These are phyloP conservation scores for Taphrina wiesneri DNA, from an alignment of 1,139 yeast genomes.

Conservation along the genomic window DNA sequence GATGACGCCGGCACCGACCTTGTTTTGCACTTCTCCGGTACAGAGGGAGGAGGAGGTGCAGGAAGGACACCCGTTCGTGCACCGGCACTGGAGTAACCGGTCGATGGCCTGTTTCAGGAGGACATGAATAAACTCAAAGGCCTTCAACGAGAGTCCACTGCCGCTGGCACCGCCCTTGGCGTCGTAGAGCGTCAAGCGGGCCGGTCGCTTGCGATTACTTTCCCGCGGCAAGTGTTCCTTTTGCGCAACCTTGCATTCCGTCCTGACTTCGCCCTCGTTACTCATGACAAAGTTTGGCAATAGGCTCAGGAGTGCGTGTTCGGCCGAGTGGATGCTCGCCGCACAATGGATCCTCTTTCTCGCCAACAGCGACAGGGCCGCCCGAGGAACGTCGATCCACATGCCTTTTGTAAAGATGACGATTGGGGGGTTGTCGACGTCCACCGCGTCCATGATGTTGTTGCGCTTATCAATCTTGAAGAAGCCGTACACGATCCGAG, in stretches of 20 bases:
- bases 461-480: conserved; percentile 77
- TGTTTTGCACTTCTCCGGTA: conserved; percentile 80
- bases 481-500: conserved; percentile 83
- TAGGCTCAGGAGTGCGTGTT: conserved; percentile 59
- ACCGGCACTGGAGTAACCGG: conserved; percentile 65
- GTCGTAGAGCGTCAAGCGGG: conserved; percentile 80
- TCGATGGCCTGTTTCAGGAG: conserved; percentile 61
- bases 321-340: conserved; percentile 96
- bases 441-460: conserved; percentile 85
- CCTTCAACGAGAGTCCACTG: conserved; percentile 74
- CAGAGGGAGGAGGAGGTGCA: conserved; percentile 81
- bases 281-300: conserved; percentile 46
- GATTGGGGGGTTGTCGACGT: conserved; percentile 86
- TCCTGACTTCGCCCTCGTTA: conserved; percentile 69
- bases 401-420: conserved; percentile 70
- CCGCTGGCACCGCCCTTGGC: conserved; percentile 73
- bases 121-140: conserved; percentile 72
- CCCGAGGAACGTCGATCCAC: conserved; percentile 81
- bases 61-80: conserved; percentile 86
- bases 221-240: conserved; percentile 82
- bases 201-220: conserved; percentile 73
- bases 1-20: conserved; percentile 79
- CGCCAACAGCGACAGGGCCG: conserved; percentile 60
- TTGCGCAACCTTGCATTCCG: conserved; percentile 97
- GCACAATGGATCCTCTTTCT: conserved; percentile 66